A percentile compares a stretch with the other conserved stretches of the same genome.
Conservation (phyloP, 805 yeast genomes). For the Ogataea nakhonphanomensis region DNA sequence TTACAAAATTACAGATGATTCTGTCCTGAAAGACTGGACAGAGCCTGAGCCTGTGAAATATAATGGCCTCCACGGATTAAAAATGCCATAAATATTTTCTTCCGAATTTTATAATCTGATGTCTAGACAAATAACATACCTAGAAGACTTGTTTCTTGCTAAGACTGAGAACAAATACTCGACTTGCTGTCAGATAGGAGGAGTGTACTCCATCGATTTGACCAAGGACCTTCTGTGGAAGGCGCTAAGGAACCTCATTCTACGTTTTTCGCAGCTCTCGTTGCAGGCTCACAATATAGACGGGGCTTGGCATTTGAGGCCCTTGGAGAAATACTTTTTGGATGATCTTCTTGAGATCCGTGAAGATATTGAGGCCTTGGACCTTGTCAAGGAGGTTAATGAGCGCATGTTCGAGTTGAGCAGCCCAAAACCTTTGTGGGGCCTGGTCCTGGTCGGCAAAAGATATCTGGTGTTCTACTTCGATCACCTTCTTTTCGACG, state of each 20-base stretch:
- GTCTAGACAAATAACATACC: conserved; percentile 5
- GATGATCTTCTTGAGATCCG: conserved; percentile 19
- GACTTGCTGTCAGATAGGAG: conserved; percentile 14
- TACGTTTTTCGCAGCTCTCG: conserved; percentile 19
- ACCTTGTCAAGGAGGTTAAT: conserved; percentile 6
- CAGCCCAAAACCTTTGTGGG: conserved; percentile 23
- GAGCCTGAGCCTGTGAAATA: conserved; percentile 50
- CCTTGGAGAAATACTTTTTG: conserved; percentile 8
- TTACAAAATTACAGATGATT: conserved; percentile 46
- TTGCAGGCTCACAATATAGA: conserved; percentile 8
- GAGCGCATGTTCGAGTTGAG: conserved; percentile 4
- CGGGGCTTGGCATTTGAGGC: conserved; percentile 1
- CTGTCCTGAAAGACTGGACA: conserved; percentile 46
- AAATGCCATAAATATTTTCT: conserved; percentile 17
- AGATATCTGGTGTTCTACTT: conserved; percentile 21
- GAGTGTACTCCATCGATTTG: conserved; percentile 13
- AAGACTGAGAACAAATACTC: conserved; percentile 2
- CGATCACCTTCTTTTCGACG: conserved; percentile 35
- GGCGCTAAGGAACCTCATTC: conserved; percentile 14
- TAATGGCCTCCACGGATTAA: conserved; percentile 55
- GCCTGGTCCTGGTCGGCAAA: conserved; percentile 14
- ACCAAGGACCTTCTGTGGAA: conserved; percentile 8
- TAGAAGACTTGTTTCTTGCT: conserved; percentile 12
- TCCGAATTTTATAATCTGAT: background rate
- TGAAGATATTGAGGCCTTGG: conserved; percentile 6